Evolutionary conservation across 106 monocot species (phyloP).

Genomic region (Triglochin maritima): DNA sequence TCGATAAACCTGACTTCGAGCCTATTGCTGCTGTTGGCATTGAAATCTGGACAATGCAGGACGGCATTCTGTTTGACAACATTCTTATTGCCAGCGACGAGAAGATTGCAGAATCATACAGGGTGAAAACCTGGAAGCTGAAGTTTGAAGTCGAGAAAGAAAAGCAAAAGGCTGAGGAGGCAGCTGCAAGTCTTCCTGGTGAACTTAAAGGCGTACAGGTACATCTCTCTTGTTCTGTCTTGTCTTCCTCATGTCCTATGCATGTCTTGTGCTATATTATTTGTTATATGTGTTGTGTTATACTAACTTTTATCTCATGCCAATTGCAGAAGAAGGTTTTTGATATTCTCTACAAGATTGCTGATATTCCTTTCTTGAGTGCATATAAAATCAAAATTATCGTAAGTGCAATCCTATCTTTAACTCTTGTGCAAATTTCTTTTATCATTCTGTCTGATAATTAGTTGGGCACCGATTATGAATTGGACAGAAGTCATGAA

Average conservation of each 20-base stretch:
- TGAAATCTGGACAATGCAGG: conserved; percentile 84
- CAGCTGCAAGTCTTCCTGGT: conserved; percentile 10
- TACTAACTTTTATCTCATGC: too few species aligned
- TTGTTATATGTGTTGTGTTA: background rate
- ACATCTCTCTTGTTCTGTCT: background rate
- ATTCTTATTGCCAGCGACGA: conserved; percentile 43
- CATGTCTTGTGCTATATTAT: background rate
- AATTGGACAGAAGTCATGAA: background rate
- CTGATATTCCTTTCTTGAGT: conserved; percentile 52
- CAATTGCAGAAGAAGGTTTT: conserved; percentile 66
- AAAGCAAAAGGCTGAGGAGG: conserved; percentile 66
- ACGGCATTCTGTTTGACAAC: conserved; percentile 68
- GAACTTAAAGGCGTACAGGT: conserved; percentile 56
- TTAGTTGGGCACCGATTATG: background rate
- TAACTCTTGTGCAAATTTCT: background rate
- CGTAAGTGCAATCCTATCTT: conserved; percentile 26
- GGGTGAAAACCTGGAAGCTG: conserved; percentile 54
- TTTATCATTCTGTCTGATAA: background rate
- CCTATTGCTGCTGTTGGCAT: conserved; percentile 72
- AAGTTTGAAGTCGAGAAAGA: conserved; percentile 74
- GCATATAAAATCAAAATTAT: conserved; percentile 65
- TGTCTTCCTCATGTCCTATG: background rate
- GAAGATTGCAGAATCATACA: conserved; percentile 43
- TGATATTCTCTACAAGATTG: conserved; percentile 68
- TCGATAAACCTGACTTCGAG: conserved; percentile 66